These are phyloP conservation scores for Citeromyces nyonsensis DNA, from an alignment of 805 yeast genomes.

Conservation along the genomic window DNA sequence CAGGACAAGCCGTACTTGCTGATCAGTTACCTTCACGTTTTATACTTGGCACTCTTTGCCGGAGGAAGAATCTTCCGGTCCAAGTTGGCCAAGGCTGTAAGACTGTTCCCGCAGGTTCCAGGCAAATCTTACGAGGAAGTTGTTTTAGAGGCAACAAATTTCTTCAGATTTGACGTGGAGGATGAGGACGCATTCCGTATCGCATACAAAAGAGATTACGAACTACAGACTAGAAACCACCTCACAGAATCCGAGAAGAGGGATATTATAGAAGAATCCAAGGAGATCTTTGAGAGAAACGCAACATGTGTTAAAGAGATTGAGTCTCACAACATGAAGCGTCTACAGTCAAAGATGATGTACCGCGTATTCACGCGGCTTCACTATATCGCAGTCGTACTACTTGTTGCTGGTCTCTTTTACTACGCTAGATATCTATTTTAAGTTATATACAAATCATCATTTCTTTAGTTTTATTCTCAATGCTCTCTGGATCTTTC, in stretches of 20 bases:
- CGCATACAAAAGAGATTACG: conserved; percentile 61
- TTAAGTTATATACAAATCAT: conserved; percentile 1
- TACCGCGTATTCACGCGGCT: conserved; percentile 38
- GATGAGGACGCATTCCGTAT: conserved; percentile 54
- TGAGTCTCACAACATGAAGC: conserved; percentile 45
- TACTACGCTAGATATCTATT: conserved; percentile 12
- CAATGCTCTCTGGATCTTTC: conserved; percentile 80
- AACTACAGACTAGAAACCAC: conserved; percentile 56
- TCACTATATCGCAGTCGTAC: conserved; percentile 22
- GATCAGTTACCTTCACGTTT: conserved; percentile 72
- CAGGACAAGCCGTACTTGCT: conserved; percentile 52
- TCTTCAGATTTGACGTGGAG: conserved; percentile 49
- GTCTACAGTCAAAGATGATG: conserved; percentile 36
- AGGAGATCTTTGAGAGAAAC: conserved; percentile 50
- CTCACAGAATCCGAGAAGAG: conserved; percentile 57
- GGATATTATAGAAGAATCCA: conserved; percentile 54
- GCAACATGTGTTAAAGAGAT: conserved; percentile 47
- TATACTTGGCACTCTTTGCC: conserved; percentile 76
- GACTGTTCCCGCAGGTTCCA: conserved; percentile 60
- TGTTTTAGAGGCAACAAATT: conserved; percentile 46
- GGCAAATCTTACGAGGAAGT: conserved; percentile 54
- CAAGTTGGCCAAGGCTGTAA: conserved; percentile 46
- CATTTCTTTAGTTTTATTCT: conserved; percentile 48
- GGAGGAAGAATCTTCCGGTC: conserved; percentile 70
- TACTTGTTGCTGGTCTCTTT: conserved; percentile 16